phyloP scores from a whole-genome alignment of 202 grass and related monocot species.

The Setaria viridis region DNA sequence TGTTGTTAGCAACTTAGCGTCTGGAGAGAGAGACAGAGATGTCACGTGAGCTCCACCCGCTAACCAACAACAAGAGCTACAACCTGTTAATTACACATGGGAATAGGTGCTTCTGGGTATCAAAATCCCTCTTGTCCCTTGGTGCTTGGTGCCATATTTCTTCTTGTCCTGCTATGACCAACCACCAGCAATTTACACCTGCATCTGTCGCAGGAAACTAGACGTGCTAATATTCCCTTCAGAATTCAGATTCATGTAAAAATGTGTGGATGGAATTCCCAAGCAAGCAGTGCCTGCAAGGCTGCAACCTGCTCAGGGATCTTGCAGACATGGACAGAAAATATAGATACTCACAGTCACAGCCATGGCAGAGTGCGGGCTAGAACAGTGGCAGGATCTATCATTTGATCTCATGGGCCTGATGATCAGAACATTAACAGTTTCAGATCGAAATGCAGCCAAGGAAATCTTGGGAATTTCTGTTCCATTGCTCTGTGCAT shows the following conservation, averaged over 20 bases:
- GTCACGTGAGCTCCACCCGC: conserved; percentile 42
- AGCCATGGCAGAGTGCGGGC: background rate
- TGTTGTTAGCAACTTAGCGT: background rate
- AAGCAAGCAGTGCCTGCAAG: background rate
- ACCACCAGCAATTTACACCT: background rate
- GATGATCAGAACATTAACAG: background rate
- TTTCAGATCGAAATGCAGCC: conserved; percentile 25
- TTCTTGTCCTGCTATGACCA: conserved; percentile 1
- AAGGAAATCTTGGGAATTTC: conserved; percentile 12
- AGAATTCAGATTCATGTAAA: background rate
- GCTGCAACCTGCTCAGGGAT: conserved; percentile 20
- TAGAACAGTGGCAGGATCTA: conserved; percentile 13
- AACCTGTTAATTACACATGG: conserved; percentile 20
- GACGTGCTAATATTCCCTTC: background rate
- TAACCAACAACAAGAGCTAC: conserved; percentile 6
- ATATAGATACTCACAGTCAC: background rate
- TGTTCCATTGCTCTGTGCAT: background rate
- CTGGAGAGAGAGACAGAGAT: conserved; percentile 13
- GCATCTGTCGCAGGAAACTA: background rate
- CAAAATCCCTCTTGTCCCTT: conserved; percentile 25
- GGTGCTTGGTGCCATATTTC: conserved; percentile 21
- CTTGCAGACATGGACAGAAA: conserved; percentile 17
- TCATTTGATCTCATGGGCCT: conserved; percentile 24
- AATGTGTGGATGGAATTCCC: conserved; percentile 17
- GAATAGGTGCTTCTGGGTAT: conserved; percentile 31